These are phyloP conservation scores for Wickerhamomyces rabaulensis DNA, from an alignment of 805 yeast genomes.

Conservation along the genomic window DNA sequence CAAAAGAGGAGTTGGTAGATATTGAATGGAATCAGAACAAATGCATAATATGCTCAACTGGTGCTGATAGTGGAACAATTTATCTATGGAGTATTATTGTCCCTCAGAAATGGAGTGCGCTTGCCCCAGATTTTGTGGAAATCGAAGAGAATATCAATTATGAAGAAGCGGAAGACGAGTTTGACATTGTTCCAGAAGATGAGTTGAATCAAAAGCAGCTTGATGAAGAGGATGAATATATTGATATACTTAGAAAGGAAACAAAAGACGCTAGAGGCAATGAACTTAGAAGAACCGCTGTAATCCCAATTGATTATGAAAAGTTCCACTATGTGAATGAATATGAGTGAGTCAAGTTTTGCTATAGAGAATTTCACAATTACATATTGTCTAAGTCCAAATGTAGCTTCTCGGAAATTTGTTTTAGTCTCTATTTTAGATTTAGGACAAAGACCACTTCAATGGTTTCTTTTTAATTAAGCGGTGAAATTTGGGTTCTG, in stretches of 20 bases:
- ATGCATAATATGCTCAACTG: slow-evolving; percentile 76
- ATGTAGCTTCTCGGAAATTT: too few relatives aligned
- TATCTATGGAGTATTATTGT: slow-evolving; percentile 77
- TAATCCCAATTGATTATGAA: slow-evolving; percentile 47
- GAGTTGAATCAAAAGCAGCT: slow-evolving; percentile 53
- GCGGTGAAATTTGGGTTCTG: background rate
- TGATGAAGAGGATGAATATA: slow-evolving; percentile 57
- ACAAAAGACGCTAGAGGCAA: slow-evolving; percentile 69
- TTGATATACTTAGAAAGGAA: slow-evolving; percentile 67
- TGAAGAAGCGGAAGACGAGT: slow-evolving; percentile 86
- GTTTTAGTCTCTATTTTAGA: too few relatives aligned
- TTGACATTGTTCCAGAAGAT: slow-evolving; percentile 72
- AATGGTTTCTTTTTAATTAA: background rate
- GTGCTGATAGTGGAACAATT: slow-evolving; percentile 77
- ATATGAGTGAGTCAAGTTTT: background rate
- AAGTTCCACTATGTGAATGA: slow-evolving; percentile 19
- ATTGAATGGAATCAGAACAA: slow-evolving; percentile 80
- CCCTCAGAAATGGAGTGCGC: slow-evolving; percentile 93
- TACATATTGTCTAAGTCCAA: too few relatives aligned
- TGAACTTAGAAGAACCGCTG: slow-evolving; percentile 47
- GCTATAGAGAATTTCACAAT: too few relatives aligned
- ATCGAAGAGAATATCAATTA: slow-evolving; percentile 88
- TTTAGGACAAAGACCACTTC: too few relatives aligned
- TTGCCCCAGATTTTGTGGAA: slow-evolving; percentile 95
- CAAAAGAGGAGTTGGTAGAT: slow-evolving; percentile 80